Conservation (phyloP, 148 eudicot genomes). For the Rhododendron ovatum region DNA sequence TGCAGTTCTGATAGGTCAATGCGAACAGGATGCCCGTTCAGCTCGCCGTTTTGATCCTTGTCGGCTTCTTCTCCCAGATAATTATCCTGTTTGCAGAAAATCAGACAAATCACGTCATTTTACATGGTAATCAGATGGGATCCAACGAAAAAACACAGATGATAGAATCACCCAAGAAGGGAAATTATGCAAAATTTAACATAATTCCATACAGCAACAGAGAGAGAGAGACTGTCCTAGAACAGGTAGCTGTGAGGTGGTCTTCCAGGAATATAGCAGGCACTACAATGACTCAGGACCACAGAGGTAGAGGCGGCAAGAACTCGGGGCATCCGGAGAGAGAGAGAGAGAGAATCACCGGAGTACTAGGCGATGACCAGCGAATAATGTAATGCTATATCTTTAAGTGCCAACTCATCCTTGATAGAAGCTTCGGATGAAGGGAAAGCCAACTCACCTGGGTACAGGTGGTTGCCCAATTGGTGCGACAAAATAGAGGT, state of each 20-base stretch:
- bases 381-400: neutral
- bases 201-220: neutral
- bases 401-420: neutral
- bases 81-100: slow-evolving; percentile 25
- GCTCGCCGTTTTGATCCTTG: slow-evolving; percentile 22
- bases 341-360: neutral
- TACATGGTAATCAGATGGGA: neutral
- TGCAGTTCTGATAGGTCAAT: neutral
- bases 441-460: neutral
- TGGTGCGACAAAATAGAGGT: neutral
- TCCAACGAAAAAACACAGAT: neutral
- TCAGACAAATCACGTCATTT: neutral
- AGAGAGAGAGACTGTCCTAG: neutral
- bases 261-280: neutral
- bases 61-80: slow-evolving; percentile 20
- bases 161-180: neutral
- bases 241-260: neutral
- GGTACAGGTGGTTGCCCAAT: neutral
- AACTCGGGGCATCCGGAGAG: neutral
- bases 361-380: neutral
- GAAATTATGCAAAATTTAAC: neutral
- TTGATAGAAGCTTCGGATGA: neutral
- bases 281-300: neutral
- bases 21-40: slow-evolving; percentile 4
- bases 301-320: neutral